Conservation (phyloP, 202 grass and related monocot genomes). For the Schoenoplectus tabernaemontani region DNA sequence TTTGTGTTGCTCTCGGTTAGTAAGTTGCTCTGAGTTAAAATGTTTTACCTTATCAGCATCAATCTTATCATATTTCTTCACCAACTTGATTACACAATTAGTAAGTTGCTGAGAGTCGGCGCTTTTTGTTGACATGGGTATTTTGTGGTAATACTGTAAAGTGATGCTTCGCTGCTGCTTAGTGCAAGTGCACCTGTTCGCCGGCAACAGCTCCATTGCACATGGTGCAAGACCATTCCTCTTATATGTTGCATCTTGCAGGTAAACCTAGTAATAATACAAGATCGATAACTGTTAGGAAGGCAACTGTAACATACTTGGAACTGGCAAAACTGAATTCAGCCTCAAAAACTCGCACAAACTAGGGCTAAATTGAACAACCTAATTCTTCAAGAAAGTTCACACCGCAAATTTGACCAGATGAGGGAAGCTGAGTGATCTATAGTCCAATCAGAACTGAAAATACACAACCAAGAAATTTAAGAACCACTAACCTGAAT, state of each 20-base stretch:
- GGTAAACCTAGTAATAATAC: background rate
- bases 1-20: background rate
- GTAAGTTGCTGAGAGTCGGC: slow-evolving; percentile 11
- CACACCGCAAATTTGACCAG: background rate
- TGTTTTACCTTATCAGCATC: slow-evolving; percentile 44
- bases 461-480: background rate
- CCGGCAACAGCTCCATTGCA: background rate
- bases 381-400: background rate
- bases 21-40: background rate
- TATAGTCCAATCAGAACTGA: background rate
- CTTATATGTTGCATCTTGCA: slow-evolving; percentile 20
- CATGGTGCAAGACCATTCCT: slow-evolving; percentile 4
- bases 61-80: slow-evolving; percentile 63
- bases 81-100: slow-evolving; percentile 33
- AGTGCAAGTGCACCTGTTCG: background rate
- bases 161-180: background rate
- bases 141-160: background rate
- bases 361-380: background rate
- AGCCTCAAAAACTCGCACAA: background rate
- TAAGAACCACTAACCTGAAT: background rate
- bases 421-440: no score
- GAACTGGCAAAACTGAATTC: background rate
- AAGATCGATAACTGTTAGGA: background rate
- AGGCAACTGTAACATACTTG: background rate
- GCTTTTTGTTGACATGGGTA: background rate